These are phyloP conservation scores for Cladosporium sphaerospermum DNA, from an alignment of 2,329 filamentous ascomycete species.

Conservation along the genomic window DNA sequence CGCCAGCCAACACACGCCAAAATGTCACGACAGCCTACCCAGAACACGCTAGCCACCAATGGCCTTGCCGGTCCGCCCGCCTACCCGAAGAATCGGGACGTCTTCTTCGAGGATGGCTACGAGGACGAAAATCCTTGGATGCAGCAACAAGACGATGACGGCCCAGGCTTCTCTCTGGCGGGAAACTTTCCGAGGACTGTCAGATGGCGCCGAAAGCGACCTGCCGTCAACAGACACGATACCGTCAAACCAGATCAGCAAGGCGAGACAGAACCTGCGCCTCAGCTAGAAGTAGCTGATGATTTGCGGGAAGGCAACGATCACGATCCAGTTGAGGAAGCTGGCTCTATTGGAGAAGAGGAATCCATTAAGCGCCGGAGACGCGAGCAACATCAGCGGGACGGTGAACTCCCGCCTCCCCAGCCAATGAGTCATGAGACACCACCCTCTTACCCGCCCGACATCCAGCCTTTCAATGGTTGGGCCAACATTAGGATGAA, in stretches of 20 bases:
- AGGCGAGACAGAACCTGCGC: constrained; percentile 21
- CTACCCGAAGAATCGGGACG: constrained; percentile 12
- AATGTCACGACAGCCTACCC: background rate
- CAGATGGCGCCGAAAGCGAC: constrained; percentile 15
- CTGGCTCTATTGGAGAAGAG: constrained; percentile 1
- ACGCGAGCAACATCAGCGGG: background rate
- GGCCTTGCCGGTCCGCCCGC: constrained; percentile 3
- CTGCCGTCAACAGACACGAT: constrained; percentile 1
- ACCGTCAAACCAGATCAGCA: constrained; percentile 16
- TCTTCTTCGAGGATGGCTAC: constrained; percentile 23
- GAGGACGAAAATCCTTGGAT: constrained; percentile 23
- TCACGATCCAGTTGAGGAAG: constrained; percentile 1
- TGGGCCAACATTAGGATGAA: constrained; percentile 51
- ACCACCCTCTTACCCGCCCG: background rate
- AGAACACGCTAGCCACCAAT: background rate
- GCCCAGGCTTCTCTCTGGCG: constrained; percentile 21
- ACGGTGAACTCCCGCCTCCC: constrained; percentile 3
- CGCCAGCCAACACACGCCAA: background rate
- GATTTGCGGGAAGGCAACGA: background rate
- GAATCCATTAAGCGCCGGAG: constrained; percentile 6
- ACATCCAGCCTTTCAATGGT: constrained; percentile 24
- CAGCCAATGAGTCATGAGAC: background rate
- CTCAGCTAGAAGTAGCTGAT: constrained; percentile 14
- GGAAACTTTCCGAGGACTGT: constrained; percentile 24
- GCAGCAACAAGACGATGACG: constrained; percentile 14